Evolutionary conservation across 768 basidiomycete species (phyloP).

Genomic region (Serendipita vermifera): DNA sequence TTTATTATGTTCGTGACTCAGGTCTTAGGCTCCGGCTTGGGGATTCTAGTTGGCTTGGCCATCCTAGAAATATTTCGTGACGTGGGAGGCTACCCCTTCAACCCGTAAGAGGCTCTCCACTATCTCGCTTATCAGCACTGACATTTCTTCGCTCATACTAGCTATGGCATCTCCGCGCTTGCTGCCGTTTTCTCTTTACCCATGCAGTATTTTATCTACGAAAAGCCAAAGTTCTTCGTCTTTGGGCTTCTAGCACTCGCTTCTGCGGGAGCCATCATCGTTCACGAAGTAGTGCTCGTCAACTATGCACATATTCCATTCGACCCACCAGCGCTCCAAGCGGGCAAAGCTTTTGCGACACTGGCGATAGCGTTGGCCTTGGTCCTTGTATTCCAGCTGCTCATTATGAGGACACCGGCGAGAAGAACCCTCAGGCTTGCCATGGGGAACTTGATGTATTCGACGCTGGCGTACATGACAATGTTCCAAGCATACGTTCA

Average conservation of each 20-base stretch:
- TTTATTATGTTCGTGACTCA: constrained; percentile 22
- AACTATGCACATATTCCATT: constrained; percentile 16
- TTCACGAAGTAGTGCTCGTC: constrained; percentile 19
- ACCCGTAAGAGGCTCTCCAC: no score
- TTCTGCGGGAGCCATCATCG: constrained; percentile 14
- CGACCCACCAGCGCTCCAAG: constrained; percentile 19
- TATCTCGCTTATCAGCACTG: background rate
- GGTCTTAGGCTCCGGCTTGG: constrained; percentile 19
- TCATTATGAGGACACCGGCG: constrained; percentile 21
- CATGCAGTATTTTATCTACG: constrained; percentile 15
- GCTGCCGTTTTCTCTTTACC: constrained; percentile 12
- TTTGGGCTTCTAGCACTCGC: constrained; percentile 14
- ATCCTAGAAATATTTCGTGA: constrained; percentile 20
- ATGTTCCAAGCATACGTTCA: constrained; percentile 9
- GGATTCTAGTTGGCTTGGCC: constrained; percentile 5
- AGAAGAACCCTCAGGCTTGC: constrained; percentile 18
- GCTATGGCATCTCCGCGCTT: constrained; percentile 4
- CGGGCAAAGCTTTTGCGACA: constrained; percentile 18
- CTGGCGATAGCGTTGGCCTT: constrained; percentile 21
- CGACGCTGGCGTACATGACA: constrained; percentile 15
- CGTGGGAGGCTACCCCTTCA: constrained; percentile 22
- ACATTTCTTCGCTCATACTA: background rate
- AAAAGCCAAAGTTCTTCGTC: constrained; percentile 14
- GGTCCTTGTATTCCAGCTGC: constrained; percentile 19
- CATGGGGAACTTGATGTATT: constrained; percentile 15